Base-by-base conservation (phyloP, 345 rosid species). In the Hibiscus syriacus region DNA sequence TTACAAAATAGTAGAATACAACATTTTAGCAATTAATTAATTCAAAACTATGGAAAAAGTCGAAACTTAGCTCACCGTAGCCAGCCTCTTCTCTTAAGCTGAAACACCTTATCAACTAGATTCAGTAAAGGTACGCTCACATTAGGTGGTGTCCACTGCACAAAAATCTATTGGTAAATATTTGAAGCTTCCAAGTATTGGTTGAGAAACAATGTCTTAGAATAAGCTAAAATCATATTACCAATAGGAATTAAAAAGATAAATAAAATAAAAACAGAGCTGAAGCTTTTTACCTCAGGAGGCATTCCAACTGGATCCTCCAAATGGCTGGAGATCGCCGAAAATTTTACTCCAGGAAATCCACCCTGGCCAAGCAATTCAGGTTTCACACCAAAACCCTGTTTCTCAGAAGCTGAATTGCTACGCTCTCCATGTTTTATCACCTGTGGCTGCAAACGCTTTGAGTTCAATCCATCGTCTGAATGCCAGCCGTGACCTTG, bases 71-170 rank as follows among this genome's bases (percentile, higher is more conserved):
- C 86, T 79, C 77, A 95, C 99, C 99, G 86, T 75, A 90, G 74
- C 99, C 99, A 95, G 55, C 98, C 99, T 83, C 98, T 85, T 83
- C 96, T 88, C 53, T 92, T 92, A 7, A 95, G 92, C 77, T 89
- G 98, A 83, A 95, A 95, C 60, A 92, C 86, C 77, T 92, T 95
- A 76, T 95, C 99, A 53, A 90, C 99, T 66, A 95, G 90, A 86
- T 90, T 95, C 79, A 95, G 70, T 54, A 95, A 70, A 45, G 99
- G 98, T 49, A 95, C 96, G 55, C 97, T 92, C 50, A 95, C 94
- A 76, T 95, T 95, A 22, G 98, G 81, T 12, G 99, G 99, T 71
- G 82, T 83, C 71, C 71, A 67, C 71, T 67, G 38, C 71, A 54
- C 6, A 67, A 38, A 53, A 16, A 10, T 4, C 20, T 39, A 54